Percentiles rank a stretch among this genome's conserved stretches.
Evolutionary conservation across 257 asterid genomes (phyloP).

Genomic region (Paulownia fortunei): DNA sequence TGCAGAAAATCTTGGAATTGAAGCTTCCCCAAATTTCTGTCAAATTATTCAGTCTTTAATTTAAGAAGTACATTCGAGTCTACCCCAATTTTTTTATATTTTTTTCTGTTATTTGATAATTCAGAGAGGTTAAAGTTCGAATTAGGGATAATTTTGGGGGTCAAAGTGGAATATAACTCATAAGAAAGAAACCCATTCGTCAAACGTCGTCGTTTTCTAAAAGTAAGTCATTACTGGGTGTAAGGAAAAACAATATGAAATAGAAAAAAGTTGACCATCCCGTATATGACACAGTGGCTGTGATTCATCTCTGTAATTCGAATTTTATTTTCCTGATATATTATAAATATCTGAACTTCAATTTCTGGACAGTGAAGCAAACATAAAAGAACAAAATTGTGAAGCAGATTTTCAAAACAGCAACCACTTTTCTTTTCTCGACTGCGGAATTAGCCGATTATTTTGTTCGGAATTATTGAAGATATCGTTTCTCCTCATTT

Average conservation of each 20-base stretch:
- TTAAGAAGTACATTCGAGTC: neutral
- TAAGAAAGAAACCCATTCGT: neutral
- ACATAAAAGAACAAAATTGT: constrained; percentile 17
- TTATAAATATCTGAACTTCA: constrained; percentile 6
- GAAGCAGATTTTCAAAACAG: constrained; percentile 28
- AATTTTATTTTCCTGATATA: constrained; percentile 14
- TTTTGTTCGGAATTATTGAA: constrained; percentile 11
- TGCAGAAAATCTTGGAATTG: too few species aligned
- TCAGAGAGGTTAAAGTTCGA: neutral
- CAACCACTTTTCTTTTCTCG: constrained; percentile 4
- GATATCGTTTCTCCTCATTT: constrained; percentile 4
- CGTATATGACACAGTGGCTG: neutral
- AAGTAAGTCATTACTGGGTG: constrained; percentile 1
- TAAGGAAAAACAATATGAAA: neutral
- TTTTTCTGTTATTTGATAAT: neutral
- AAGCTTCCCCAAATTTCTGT: too few species aligned
- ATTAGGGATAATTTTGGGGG: neutral
- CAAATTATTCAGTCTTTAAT: neutral
- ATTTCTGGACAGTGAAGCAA: constrained; percentile 24
- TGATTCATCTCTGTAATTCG: constrained; percentile 15
- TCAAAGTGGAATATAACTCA: constrained; percentile 1
- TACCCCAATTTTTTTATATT: neutral
- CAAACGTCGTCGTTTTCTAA: constrained; percentile 22
- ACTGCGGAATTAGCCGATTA: constrained; percentile 25
- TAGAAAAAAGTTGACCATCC: constrained; percentile 24